phyloP scores from a whole-genome alignment of 306 rosid species.

The Quercus bicolor region DNA sequence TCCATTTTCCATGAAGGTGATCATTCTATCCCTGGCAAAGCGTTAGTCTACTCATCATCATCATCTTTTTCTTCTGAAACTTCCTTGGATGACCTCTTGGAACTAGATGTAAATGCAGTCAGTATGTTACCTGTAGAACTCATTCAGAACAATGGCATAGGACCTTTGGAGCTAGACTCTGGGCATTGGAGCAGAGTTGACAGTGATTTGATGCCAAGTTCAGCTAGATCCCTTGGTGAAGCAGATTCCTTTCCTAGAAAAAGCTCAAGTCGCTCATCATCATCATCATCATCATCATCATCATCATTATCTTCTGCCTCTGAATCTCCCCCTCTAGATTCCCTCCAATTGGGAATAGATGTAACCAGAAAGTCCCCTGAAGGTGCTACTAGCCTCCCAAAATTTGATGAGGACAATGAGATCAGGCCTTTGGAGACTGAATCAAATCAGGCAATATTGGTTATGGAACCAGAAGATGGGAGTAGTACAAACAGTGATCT shows the following conservation, averaged over 20 bases:
- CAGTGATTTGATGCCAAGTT: neutral
- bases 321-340: neutral
- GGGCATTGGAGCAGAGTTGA: slow-evolving; percentile 4
- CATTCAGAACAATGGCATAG: neutral
- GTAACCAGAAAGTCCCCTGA: neutral
- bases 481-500: neutral
- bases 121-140: neutral
- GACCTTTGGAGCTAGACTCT: neutral
- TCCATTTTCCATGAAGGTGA: slow-evolving; percentile 6
- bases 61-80: slow-evolving; percentile 15
- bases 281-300: slow-evolving; percentile 15
- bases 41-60: slow-evolving; percentile 3
- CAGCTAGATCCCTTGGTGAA: slow-evolving; percentile 1
- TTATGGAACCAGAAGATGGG: neutral
- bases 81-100: slow-evolving; percentile 14
- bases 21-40: neutral
- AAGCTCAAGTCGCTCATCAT: neutral
- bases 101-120: neutral
- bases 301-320: slow-evolving; percentile 15
- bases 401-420: neutral
- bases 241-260: slow-evolving; percentile 1
- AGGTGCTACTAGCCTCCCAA: neutral
- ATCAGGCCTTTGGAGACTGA: neutral
- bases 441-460: neutral
- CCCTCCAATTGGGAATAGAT: neutral